A percentile compares a stretch with the other conserved stretches of the same genome.
Evolutionary conservation across 805 yeast species (phyloP).

Genomic region (Blastobotrys attinorum): DNA sequence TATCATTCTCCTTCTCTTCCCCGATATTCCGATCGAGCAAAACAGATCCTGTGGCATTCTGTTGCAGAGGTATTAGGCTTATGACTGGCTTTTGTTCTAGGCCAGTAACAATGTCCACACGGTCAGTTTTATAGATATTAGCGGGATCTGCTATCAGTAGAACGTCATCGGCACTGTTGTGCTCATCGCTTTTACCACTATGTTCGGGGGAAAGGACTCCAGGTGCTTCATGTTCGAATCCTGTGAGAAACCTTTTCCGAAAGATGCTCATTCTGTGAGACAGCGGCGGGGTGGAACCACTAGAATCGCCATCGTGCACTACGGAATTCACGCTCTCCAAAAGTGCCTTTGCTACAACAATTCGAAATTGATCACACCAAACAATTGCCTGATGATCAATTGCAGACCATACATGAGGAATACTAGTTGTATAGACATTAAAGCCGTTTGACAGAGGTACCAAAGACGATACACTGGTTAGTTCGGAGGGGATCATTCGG

Average conservation of each 20-base stretch:
- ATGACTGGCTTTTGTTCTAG: neutral
- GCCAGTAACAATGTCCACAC: neutral
- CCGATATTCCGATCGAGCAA: neutral
- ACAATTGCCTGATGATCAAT: conserved; percentile 89
- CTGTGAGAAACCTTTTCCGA: conserved; percentile 47
- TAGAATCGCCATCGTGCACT: conserved; percentile 30
- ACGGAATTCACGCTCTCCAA: conserved; percentile 45
- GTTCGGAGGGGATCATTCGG: conserved; percentile 80
- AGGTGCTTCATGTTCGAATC: conserved; percentile 44
- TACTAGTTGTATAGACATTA: conserved; percentile 72
- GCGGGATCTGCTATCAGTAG: neutral
- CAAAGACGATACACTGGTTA: conserved; percentile 59
- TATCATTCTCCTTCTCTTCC: neutral
- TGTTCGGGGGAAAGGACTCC: too few relatives aligned
- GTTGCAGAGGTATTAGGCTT: neutral
- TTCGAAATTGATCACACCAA: conserved; percentile 84
- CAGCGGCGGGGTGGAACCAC: conserved; percentile 43
- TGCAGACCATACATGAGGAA: conserved; percentile 87
- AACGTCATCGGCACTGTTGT: neutral
- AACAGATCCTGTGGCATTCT: neutral
- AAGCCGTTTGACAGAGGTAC: conserved; percentile 72
- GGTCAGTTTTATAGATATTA: neutral
- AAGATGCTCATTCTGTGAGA: conserved; percentile 52
- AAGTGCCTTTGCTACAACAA: conserved; percentile 47
- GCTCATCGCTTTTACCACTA: too few relatives aligned